Conservation (phyloP, 108 stramenopile genomes). For the Pseudonitzschia delicatissima region DNA sequence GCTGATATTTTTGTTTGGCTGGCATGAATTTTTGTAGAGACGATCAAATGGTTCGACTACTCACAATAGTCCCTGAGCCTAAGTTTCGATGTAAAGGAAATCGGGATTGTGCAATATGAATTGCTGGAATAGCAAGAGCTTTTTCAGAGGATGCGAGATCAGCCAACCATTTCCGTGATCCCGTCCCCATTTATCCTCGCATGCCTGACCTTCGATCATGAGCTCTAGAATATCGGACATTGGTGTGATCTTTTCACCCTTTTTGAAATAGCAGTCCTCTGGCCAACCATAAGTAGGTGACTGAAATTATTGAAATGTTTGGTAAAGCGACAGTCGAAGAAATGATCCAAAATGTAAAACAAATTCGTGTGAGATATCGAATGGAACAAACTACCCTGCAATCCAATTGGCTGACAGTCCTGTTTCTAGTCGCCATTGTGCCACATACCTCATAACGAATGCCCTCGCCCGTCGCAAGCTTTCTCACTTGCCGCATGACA, state of each 20-base stretch:
- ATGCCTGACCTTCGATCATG: conserved; percentile 48
- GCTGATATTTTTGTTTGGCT: too few species aligned
- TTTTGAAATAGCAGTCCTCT: conserved; percentile 47
- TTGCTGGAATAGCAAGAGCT: conserved; percentile 68
- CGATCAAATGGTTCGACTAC: too few species aligned
- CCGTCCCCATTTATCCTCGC: conserved; percentile 61
- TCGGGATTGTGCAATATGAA: conserved; percentile 48
- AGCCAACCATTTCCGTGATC: conserved; percentile 84
- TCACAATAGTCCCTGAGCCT: conserved; percentile 20
- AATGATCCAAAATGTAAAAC: too few species aligned
- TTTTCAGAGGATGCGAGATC: conserved; percentile 66
- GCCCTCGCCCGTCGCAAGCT: conserved; percentile 56
- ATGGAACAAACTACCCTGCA: too few species aligned
- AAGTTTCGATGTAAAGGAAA: conserved; percentile 20
- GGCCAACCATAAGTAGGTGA: conserved; percentile 57
- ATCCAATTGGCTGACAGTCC: background rate
- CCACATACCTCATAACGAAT: conserved; percentile 49
- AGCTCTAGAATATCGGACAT: conserved; percentile 48
- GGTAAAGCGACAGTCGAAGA: too few species aligned
- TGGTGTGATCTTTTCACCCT: conserved; percentile 44
- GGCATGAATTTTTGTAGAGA: too few species aligned
- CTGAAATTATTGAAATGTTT: too few species aligned
- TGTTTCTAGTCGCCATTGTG: background rate
- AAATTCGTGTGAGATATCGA: too few species aligned
- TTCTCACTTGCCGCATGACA: conserved; percentile 59